Conservation (phyloP, 306 rosid genomes). For the Hylodesmum podocarpum region DNA sequence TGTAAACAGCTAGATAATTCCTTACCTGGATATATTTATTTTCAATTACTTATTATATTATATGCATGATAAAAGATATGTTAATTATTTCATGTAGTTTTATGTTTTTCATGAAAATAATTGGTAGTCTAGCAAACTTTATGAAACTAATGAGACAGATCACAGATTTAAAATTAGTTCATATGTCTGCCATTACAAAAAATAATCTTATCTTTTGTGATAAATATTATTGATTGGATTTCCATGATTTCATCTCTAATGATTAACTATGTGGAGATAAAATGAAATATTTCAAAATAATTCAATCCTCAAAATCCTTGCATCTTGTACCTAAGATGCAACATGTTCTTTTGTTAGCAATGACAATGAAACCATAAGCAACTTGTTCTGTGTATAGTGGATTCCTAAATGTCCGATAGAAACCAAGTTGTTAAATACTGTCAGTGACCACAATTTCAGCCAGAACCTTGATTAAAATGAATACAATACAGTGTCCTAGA, state of each 20-base stretch:
- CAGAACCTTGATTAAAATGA: not conserved
- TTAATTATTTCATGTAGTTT: not conserved
- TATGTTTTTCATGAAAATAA: not conserved
- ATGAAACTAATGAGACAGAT: not conserved
- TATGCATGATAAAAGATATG: not conserved
- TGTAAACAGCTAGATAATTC: conserved; percentile 6
- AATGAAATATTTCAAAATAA: not conserved
- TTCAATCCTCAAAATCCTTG: not conserved
- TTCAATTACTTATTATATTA: not conserved
- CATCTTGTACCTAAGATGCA: not conserved
- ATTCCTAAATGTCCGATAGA: not conserved
- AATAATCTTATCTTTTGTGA: not conserved
- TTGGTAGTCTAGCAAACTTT: not conserved
- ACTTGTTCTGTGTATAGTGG: not conserved
- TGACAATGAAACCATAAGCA: not conserved
- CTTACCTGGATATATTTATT: not conserved
- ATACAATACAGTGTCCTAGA: not conserved
- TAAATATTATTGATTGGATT: not conserved
- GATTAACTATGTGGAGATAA: not conserved
- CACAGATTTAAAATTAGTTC: not conserved
- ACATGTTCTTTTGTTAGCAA: not conserved
- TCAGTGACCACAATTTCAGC: no score
- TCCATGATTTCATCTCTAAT: not conserved
- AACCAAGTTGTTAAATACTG: no score
- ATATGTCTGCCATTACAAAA: not conserved